A percentile compares a stretch with the other conserved stretches of the same genome.
These are phyloP conservation scores for Psilocybe cubensis DNA, from an alignment of 768 basidiomycete species.

Conservation along the genomic window DNA sequence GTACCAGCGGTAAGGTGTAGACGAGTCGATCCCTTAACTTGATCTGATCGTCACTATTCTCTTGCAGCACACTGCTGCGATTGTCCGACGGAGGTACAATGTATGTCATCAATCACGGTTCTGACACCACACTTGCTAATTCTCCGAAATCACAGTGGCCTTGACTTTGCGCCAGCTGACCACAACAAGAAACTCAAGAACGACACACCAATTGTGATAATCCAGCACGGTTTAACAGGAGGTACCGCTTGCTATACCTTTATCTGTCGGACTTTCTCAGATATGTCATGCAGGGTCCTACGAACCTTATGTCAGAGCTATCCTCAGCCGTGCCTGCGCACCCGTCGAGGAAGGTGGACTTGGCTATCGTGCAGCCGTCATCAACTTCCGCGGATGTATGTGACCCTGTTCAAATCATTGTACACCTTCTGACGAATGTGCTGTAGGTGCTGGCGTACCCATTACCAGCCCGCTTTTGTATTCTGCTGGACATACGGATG, in stretches of 20 bases:
- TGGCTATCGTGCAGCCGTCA: slow-evolving; percentile 87
- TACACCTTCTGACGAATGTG: slow-evolving; percentile 15
- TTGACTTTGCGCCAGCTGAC: slow-evolving; percentile 64
- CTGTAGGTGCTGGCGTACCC: slow-evolving; percentile 80
- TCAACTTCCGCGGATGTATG: slow-evolving; percentile 93
- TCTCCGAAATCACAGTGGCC: slow-evolving; percentile 44
- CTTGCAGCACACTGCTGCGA: slow-evolving; percentile 46
- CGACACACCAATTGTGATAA: slow-evolving; percentile 57
- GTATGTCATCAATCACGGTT: slow-evolving; percentile 37
- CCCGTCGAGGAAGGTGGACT: slow-evolving; percentile 81
- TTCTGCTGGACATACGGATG: slow-evolving; percentile 89
- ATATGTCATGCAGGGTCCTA: slow-evolving; percentile 64
- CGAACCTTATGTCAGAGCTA: slow-evolving; percentile 86
- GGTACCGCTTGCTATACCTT: slow-evolving; percentile 29
- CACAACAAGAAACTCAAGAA: slow-evolving; percentile 33
- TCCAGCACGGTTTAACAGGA: slow-evolving; percentile 60
- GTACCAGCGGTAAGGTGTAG: slow-evolving; percentile 52
- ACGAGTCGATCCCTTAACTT: background rate
- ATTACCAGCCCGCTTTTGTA: slow-evolving; percentile 84
- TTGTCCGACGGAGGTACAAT: slow-evolving; percentile 67
- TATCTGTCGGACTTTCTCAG: slow-evolving; percentile 4
- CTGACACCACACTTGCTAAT: slow-evolving; percentile 1
- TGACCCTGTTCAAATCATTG: slow-evolving; percentile 21
- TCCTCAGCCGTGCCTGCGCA: slow-evolving; percentile 74
- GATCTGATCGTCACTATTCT: background rate